Percentiles rank a stretch among this genome's conserved stretches.
phyloP scores from a whole-genome alignment of 345 rosid genomes.

The Boechera retrofracta region DNA sequence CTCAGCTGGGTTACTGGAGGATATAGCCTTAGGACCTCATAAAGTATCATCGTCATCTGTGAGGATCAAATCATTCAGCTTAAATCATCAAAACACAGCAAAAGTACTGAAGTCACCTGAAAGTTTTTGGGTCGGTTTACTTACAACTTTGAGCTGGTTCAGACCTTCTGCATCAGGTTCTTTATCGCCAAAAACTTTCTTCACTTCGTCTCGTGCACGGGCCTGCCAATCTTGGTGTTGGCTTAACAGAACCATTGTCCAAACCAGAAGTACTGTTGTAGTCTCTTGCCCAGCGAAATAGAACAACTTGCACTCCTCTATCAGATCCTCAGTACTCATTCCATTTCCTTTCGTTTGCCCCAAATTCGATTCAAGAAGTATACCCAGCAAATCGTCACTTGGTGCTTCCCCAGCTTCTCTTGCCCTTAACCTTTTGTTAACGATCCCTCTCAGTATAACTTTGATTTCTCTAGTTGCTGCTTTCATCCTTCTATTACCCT shows the following conservation, averaged over 20 bases:
- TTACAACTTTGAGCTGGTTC: slow-evolving; percentile 53
- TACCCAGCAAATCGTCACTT: slow-evolving; percentile 50
- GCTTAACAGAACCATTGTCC: slow-evolving; percentile 61
- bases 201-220: slow-evolving; percentile 62
- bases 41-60: neutral
- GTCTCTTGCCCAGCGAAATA: slow-evolving; percentile 69
- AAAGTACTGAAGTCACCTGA: neutral
- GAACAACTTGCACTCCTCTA: slow-evolving; percentile 70
- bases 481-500: slow-evolving; percentile 50
- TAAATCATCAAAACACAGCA: neutral
- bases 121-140: slow-evolving; percentile 17
- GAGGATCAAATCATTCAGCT: neutral
- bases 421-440: slow-evolving; percentile 47
- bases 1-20: slow-evolving; percentile 32
- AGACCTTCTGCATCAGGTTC: slow-evolving; percentile 43
- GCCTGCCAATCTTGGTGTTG: slow-evolving; percentile 61
- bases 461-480: slow-evolving; percentile 40
- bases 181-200: slow-evolving; percentile 48
- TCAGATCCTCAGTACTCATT: slow-evolving; percentile 52
- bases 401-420: slow-evolving; percentile 45
- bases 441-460: slow-evolving; percentile 43
- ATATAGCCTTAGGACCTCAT: slow-evolving; percentile 61
- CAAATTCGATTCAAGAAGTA: slow-evolving; percentile 52
- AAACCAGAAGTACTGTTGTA: slow-evolving; percentile 54
- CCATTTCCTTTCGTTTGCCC: slow-evolving; percentile 43